Evolutionary conservation across 148 eudicot genomes (phyloP).

Genomic region (Fallopia convolvulus): DNA sequence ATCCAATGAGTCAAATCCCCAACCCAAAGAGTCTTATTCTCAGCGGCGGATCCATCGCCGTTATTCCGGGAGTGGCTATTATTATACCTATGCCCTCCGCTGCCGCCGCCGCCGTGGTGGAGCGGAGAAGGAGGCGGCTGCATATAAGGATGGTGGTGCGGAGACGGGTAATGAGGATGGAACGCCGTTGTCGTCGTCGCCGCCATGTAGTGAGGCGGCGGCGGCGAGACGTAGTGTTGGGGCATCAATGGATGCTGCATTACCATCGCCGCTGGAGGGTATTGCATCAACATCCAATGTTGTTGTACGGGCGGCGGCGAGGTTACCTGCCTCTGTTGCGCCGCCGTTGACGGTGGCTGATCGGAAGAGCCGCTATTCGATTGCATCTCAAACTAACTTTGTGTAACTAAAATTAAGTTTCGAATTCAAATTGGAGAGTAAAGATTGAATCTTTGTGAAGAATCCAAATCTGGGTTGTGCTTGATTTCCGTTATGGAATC

Average conservation of each 20-base stretch:
- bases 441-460: no score
- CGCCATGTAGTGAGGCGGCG: conserved; percentile 67
- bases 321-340: conserved; percentile 7
- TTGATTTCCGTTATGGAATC: no score
- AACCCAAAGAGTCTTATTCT: conserved; percentile 89
- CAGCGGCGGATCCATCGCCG: conserved; percentile 41
- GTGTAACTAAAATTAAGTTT: neutral
- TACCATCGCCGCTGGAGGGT: conserved; percentile 89
- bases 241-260: conserved; percentile 91
- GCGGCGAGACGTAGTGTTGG: conserved; percentile 53
- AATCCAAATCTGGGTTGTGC: no score
- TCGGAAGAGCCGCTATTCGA: conserved; percentile 15
- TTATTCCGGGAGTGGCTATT: neutral
- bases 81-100: conserved; percentile 15
- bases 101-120: conserved; percentile 20
- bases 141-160: conserved; percentile 40
- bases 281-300: conserved; percentile 62
- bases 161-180: neutral
- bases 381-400: conserved; percentile 20
- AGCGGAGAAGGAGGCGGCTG: conserved; percentile 31
- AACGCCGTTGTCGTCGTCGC: conserved; percentile 49
- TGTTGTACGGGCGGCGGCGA: conserved; percentile 5
- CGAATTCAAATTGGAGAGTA: neutral
- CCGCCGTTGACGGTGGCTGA: conserved; percentile 15
- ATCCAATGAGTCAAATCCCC: conserved; percentile 93